Conservation (phyloP, 2,329 filamentous ascomycete genomes). For the Arthrobotrys pseudoclavata region DNA sequence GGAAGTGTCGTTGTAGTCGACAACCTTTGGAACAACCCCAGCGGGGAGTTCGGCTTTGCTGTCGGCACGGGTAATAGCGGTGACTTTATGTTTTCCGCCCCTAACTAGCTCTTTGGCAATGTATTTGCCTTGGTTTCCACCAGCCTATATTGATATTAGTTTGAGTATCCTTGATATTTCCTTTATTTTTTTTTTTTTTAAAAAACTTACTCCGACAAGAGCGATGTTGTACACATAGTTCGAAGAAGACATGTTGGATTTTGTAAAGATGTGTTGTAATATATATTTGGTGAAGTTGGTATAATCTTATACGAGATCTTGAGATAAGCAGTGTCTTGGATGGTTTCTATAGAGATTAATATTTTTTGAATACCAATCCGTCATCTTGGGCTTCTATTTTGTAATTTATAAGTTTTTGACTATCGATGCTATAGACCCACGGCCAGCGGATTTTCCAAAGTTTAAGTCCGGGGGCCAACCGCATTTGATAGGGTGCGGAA, state of each 20-base stretch:
- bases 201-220: slow-evolving; percentile 46
- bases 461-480: slow-evolving; percentile 40
- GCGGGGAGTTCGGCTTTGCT: slow-evolving; percentile 68
- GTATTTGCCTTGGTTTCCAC: slow-evolving; percentile 65
- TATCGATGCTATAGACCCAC: not conserved
- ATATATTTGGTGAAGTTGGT: not conserved
- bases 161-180: not conserved
- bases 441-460: slow-evolving; percentile 25
- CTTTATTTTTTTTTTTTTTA: not conserved
- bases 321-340: not conserved
- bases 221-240: slow-evolving; percentile 54
- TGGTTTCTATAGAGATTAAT: not conserved
- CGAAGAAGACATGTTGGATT: slow-evolving; percentile 51
- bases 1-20: slow-evolving; percentile 68
- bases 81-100: slow-evolving; percentile 70
- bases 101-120: slow-evolving; percentile 66
- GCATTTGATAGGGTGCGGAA: slow-evolving; percentile 12
- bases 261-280: slow-evolving; percentile 9
- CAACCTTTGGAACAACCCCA: slow-evolving; percentile 67
- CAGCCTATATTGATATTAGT: slow-evolving; percentile 63
- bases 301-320: not conserved
- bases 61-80: slow-evolving; percentile 69
- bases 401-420: slow-evolving; percentile 33
- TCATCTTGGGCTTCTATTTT: not conserved
- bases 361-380: not conserved